Evolutionary conservation across 352 stramenopile species (phyloP).

Genomic region (Globisporangium canariense): DNA sequence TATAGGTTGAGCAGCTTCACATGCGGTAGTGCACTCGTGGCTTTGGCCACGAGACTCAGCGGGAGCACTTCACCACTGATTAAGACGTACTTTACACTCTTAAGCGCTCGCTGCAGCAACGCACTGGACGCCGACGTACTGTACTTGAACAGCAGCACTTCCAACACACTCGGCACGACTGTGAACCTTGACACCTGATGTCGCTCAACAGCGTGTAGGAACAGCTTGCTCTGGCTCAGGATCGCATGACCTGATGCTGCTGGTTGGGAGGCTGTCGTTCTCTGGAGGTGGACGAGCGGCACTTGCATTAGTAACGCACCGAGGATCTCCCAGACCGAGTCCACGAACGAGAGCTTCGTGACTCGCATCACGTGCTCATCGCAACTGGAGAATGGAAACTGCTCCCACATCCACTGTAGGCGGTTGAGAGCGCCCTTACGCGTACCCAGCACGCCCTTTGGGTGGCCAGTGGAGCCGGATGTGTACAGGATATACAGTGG

Average conservation of each 20-base stretch:
- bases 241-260: slow-evolving; percentile 26
- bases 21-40: slow-evolving; percentile 22
- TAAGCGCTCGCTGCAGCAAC: slow-evolving; percentile 10
- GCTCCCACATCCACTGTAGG: slow-evolving; percentile 45
- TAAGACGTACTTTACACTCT: slow-evolving; percentile 32
- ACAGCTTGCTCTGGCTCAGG: slow-evolving; percentile 29
- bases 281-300: slow-evolving; percentile 39
- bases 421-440: slow-evolving; percentile 35
- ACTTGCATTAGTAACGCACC: slow-evolving; percentile 36
- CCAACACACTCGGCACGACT: slow-evolving; percentile 45
- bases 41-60: slow-evolving; percentile 23
- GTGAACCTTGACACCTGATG: slow-evolving; percentile 42
- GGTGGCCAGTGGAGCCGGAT: slow-evolving; percentile 44
- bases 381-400: slow-evolving; percentile 29
- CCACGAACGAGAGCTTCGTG: slow-evolving; percentile 35
- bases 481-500: slow-evolving; percentile 63
- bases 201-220: slow-evolving; percentile 20
- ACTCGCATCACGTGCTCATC: slow-evolving; percentile 37
- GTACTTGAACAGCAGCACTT: slow-evolving; percentile 35
- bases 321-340: slow-evolving; percentile 56
- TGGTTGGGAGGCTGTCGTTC: not conserved
- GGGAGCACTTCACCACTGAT: slow-evolving; percentile 51
- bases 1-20: slow-evolving; percentile 56
- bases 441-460: slow-evolving; percentile 49
- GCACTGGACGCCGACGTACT: not conserved